Conservation (phyloP, 1,284 basidiomycete species). For the Takashimella tepidaria region DNA sequence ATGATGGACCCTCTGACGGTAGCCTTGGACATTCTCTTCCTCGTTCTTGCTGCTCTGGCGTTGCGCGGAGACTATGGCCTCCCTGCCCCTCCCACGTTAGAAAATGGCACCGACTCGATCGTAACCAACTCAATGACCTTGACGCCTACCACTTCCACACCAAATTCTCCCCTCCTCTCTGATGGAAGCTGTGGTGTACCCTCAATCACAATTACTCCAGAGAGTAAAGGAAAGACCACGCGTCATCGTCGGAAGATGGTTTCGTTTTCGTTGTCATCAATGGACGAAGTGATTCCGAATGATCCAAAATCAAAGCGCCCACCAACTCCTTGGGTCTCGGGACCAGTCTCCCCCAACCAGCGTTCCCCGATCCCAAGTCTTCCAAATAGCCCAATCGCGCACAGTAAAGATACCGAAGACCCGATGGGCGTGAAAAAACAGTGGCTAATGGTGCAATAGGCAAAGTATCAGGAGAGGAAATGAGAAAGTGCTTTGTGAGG, state of each 20-base stretch:
- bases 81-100: neutral
- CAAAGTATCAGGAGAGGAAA: no score
- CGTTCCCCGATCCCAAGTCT: neutral
- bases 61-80: neutral
- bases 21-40: slow-evolving; percentile 24
- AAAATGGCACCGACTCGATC: neutral
- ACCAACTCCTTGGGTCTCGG: slow-evolving; percentile 28
- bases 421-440: slow-evolving; percentile 30
- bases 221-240: neutral
- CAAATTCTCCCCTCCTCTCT: slow-evolving; percentile 4
- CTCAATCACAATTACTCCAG: slow-evolving; percentile 16
- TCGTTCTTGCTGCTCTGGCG: slow-evolving; percentile 13
- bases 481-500: no score
- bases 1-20: slow-evolving; percentile 20
- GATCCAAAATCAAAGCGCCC: slow-evolving; percentile 15
- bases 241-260: slow-evolving; percentile 31
- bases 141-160: neutral
- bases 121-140: neutral
- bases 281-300: slow-evolving; percentile 21
- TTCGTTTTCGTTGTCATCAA: slow-evolving; percentile 29
- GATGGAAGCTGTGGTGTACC: slow-evolving; percentile 12
- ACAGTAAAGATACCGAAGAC: slow-evolving; percentile 19
- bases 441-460: slow-evolving; percentile 22
- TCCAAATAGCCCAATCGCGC: slow-evolving; percentile 6
- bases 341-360: slow-evolving; percentile 2